Evolutionary conservation across 257 asterid species (phyloP), one percentile per base, ranked within the genome.

Genomic region (Gentiana macrophylla): DNA sequence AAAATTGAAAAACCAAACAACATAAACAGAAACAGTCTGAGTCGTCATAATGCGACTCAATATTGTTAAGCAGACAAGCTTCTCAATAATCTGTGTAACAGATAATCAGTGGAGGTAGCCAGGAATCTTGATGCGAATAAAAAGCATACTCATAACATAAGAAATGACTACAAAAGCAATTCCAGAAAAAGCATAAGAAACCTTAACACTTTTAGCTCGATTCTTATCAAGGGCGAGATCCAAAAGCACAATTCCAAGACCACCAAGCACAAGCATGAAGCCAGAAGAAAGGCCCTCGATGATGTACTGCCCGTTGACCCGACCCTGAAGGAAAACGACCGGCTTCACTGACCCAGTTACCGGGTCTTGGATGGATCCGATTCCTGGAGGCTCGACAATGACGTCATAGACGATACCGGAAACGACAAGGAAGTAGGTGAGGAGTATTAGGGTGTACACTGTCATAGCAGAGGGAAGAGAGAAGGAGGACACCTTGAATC

Each of bases 381-480:
- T 92, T 56, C 96, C 95, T 0, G 98, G 98, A 0, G 98, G 98
- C 73, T 91, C 97, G 12, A 87, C 94, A 48, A 91, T 91, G 77
- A 91, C 93, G 67, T 91, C 97, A 73, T 87, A 91, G 62, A 91
- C 86, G 68, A 84, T 76, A 53, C 98, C 97, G 51, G 98, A 91
- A 59, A 91, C 95, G 61, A 91, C 97, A 84, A 91, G 84, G 78
- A 91, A 91, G 77, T 91, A 84, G 67, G 98, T 88, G 64, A 84
- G 83, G 60, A 91, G 88, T 57, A 91, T 72, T 52, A 87, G 84
- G 70, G 83, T 46, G 78, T 73, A 88, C 72, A 91, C 94, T 13
- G 97, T 85, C 98, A 87, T 87, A 56, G 97, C 69, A 43, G 98
- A 87, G 9, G 97, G 98, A 74, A 91, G 97, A 53, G 95, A 70